Percentiles rank a stretch among this genome's conserved stretches.
Evolutionary conservation across 1,139 yeast species (phyloP).

Genomic region (Kazachstania sp.): DNA sequence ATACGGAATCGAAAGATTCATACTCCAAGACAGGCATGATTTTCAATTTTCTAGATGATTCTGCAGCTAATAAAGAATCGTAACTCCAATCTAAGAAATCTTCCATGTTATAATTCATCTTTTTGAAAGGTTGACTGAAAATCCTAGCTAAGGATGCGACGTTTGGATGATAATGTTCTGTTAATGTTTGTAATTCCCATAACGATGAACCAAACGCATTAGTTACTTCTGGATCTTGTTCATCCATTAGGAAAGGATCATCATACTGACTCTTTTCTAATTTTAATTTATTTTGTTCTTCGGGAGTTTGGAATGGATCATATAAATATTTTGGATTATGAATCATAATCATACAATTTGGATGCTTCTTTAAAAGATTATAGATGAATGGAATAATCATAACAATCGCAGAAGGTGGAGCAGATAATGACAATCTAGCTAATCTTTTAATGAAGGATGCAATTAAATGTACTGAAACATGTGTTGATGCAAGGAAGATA

Average conservation of each 20-base stretch:
- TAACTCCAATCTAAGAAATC: conserved; percentile 93
- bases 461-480: conserved; percentile 70
- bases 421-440: conserved; percentile 64
- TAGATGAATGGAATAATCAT: conserved; percentile 84
- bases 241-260: conserved; percentile 63
- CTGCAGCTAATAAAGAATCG: conserved; percentile 64
- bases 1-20: conserved; percentile 35
- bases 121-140: conserved; percentile 81
- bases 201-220: conserved; percentile 76
- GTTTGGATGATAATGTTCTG: conserved; percentile 92
- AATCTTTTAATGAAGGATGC: conserved; percentile 85
- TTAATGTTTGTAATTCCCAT: conserved; percentile 82
- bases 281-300: conserved; percentile 26
- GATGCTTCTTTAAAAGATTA: conserved; percentile 81
- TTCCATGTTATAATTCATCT: conserved; percentile 79
- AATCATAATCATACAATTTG: conserved; percentile 83
- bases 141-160: conserved; percentile 87
- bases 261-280: conserved; percentile 31
- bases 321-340: conserved; percentile 39
- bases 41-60: conserved; percentile 58
- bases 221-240: conserved; percentile 67
- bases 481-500: conserved; percentile 77
- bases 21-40: conserved; percentile 72
- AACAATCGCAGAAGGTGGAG: conserved; percentile 87
- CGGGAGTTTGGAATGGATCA: conserved; percentile 22